Evolutionary conservation across 2,329 filamentous ascomycete genomes (phyloP), one percentile per base, ranked within the genome.

Genomic region (Penicillium sp.): DNA sequence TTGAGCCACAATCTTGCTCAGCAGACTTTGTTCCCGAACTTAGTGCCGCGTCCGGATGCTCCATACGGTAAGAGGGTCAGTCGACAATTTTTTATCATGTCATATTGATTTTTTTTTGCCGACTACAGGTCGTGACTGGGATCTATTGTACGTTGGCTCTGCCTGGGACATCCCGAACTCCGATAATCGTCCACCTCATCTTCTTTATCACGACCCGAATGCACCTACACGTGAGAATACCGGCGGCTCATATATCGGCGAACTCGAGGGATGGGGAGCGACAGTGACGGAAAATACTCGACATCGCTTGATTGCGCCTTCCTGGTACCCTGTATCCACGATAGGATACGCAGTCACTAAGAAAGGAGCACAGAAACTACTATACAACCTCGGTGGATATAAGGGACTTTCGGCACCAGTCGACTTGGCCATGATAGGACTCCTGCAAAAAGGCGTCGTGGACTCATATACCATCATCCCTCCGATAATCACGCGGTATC

Each of bases 321-420:
- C 51, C 12, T 54, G 51, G 51, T 54, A 54, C 17, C 51, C 51
- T 12, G 51, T 54, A 3, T 40, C 51, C 35, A 54, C 51, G 5
- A 54, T 54, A 3, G 51, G 51, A 26, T 54, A 54, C 12, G 51
- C 51, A 12, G 35, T 54, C 35, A 38, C 51, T 3, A 54, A 40
- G 37, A 54, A 38, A 54, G 51, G 51, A 12, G 35, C 51, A 6
- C 51, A 54, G 35, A 54, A 54, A 15, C 35, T 54, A 4, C 51
- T 54, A 13, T 54, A 54, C 51, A 54, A 54, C 24, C 35, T 54
- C 15, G 51, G 50, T 24, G 50, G 51, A 6, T 54, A 54, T 19
- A 24, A 54, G 35, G 51, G 51, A 28, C 24, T 54, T 6, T 17
- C 19, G 4, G 22, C 51, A 13, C 51, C 51, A 12, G 19, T 54